Base-by-base conservation (phyloP, 2,329 filamentous ascomycete species). In the Calonectria crousiana region DNA sequence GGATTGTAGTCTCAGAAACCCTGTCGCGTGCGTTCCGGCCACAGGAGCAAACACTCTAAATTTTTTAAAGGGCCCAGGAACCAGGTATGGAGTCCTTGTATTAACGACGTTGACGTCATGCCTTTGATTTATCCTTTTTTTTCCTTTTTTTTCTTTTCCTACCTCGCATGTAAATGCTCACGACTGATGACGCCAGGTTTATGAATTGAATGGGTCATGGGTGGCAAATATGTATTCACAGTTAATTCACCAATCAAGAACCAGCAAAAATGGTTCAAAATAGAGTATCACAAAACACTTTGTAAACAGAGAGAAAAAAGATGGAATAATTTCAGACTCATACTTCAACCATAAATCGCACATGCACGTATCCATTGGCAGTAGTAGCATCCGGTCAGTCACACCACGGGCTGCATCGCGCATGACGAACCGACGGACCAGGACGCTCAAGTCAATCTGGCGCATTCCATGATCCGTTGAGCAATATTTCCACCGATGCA, bases 171-270 rank as follows among this genome's bases (percentile, higher is more conserved):
- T 72, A 51, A 14, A 67, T 62, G 36, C 44, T 64, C 36, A 67
- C 60, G 70, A 62, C 64, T 36, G 28, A 64, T 65, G n/a, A 51
- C 56, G 56, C 36, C 32, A 38, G 67, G 34, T 41, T 44, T 30
- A 56, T 10, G 71, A 58, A 23, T 60, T 49, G 20, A 41, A 44
- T 47, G 66, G 38, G 56, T 30, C 30, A 69, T 56, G 65, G n/a
- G 36, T 32, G 41, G 38, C 30, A 38, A 32, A 26, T 36, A 38
- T 56, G 36, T 62, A 36, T 41, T 36, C 23, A 30, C 20, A 41
- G 56, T 68, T 68, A 26, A 20, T 68, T 28, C 44, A 56, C 70
- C 53, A 65, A 68, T 72, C 65, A 72, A 49, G 47, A 72, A 36
- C 65, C 44, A 47, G 38, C 56, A 68, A 47, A 71, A 62, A 34